phyloP scores from a whole-genome alignment of 2,329 filamentous ascomycete species.

The Colletotrichum sansevieriae region DNA sequence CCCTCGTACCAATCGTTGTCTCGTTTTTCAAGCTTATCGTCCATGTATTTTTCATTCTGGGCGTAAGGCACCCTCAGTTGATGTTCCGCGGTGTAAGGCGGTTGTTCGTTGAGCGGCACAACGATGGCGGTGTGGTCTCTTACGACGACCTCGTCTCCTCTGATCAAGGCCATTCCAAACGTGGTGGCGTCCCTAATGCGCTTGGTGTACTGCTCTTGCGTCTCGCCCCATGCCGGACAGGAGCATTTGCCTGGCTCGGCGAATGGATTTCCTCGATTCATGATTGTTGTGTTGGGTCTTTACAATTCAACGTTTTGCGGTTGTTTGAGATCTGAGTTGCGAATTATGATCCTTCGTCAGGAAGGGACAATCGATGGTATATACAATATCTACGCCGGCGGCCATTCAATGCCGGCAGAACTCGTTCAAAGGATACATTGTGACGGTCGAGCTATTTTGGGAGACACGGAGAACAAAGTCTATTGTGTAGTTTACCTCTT shows the following conservation, averaged over 20 bases:
- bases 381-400: not conserved
- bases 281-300: too few relatives aligned
- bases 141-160: too few relatives aligned
- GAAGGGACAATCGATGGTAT: not conserved
- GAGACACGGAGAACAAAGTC: not conserved
- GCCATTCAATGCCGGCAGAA: not conserved
- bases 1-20: not conserved
- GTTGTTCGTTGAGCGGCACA: too few relatives aligned
- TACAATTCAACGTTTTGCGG: not conserved
- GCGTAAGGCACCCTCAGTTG: slow-evolving; percentile 6
- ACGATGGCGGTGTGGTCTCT: too few relatives aligned
- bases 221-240: too few relatives aligned
- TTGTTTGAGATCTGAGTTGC: not conserved
- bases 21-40: not conserved
- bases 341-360: not conserved
- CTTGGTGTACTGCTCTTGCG: too few relatives aligned
- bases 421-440: not conserved
- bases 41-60: not conserved
- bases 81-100: not conserved
- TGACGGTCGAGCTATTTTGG: slow-evolving; percentile 3
- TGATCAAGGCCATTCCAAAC: too few relatives aligned
- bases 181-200: too few relatives aligned
- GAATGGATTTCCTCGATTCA: too few relatives aligned
- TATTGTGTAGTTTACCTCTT: not conserved
- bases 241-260: too few relatives aligned